Evolutionary conservation across 176 grass and related monocot genomes (phyloP), one percentile per base, ranked within the genome.

Genomic region (Cenchrus americanus): DNA sequence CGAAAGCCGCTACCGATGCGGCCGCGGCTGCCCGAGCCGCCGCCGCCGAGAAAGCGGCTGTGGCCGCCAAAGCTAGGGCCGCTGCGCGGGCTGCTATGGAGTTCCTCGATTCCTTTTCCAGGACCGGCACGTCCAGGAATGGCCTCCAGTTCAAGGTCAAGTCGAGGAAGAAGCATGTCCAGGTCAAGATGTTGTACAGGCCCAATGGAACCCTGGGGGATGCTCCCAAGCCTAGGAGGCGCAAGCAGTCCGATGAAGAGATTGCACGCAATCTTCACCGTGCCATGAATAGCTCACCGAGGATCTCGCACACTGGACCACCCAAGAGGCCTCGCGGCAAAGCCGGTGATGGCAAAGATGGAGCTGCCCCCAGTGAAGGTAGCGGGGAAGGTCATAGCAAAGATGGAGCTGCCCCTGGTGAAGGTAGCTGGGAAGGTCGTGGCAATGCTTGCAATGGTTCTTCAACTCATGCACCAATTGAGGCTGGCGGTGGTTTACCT

Each of bases 11-110:
- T 0, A 82, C 83, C 22, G 87, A 84, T 46, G 84, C 89, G 10
- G 96, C 96, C 5, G 81, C 70, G 19, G 79, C 85, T 37, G 93
- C 93, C 14, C 89, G 86, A 82, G 86, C 80, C 21, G 77, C 75
- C 23, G 93, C 96, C 8, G 62, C 23, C 0, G 89, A 96, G 57
- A 99, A 99, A 81, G 91, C 97, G 5, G 85, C 89, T 4, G 79
- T 82, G 21, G 97, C 97, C 12, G 88, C 81, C 48, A 96, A 82
- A 80, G 93, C 93, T 34, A 94, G 83, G 89, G 83, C 90, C 17
- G 84, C 90, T 79, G 97, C 97, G 32, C 87, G 92, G 72, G 91
- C 69, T 66, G 97, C 97, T 17, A 78, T 99, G 75, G 83, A 94
- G 86, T 62, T 96, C 51, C 87, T 99, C 8, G 91, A 99, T 71